These are phyloP conservation scores for Mallotus repandus DNA, from an alignment of 441 rosid species.

Conservation along the genomic window DNA sequence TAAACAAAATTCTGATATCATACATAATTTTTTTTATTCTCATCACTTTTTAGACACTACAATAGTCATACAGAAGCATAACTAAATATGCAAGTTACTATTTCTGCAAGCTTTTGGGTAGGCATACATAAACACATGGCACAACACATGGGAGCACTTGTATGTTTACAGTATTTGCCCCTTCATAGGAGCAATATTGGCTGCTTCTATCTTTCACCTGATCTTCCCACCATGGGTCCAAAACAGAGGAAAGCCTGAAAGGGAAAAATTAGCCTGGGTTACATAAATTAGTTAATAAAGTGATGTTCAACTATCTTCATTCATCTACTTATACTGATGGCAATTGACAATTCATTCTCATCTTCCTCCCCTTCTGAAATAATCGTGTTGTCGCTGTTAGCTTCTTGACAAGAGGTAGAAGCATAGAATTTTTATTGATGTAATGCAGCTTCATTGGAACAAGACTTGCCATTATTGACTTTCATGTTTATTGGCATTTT, in stretches of 20 bases:
- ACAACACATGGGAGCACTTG: constrained; percentile 86
- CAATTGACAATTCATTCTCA: too few species aligned
- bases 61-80: neutral
- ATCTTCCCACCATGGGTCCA: constrained; percentile 50
- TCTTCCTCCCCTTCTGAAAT: neutral
- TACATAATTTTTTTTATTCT: neutral
- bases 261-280: neutral
- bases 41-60: neutral
- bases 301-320: neutral
- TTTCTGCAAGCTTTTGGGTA: constrained; percentile 51
- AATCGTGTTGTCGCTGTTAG: neutral
- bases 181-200: constrained; percentile 67
- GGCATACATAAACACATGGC: constrained; percentile 77
- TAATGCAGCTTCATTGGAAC: too few species aligned
- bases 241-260: constrained; percentile 59
- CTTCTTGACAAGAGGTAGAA: neutral
- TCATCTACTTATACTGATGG: too few species aligned
- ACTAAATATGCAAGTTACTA: neutral
- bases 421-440: too few species aligned
- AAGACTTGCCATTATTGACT: too few species aligned
- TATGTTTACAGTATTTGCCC: constrained; percentile 92
- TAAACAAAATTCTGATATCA: too few species aligned
- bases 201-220: constrained; percentile 69
- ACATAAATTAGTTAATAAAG: constrained; percentile 1
- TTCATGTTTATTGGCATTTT: too few species aligned